Evolutionary conservation across 257 asterid genomes (phyloP), one percentile per base, ranked within the genome.

Genomic region (Petunia axillaris): DNA sequence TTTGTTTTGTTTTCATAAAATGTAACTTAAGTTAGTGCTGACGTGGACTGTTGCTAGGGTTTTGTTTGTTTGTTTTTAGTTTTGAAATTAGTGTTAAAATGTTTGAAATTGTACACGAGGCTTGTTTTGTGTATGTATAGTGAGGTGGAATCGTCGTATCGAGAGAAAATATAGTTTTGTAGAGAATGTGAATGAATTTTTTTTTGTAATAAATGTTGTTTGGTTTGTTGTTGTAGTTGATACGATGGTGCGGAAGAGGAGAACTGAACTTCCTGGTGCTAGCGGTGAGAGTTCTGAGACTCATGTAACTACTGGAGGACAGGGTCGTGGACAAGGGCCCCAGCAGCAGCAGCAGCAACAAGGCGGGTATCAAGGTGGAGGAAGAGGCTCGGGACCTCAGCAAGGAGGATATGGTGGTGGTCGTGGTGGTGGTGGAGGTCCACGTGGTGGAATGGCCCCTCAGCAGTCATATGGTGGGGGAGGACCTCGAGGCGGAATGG

Each of bases 211-310:
- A 25, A 62, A 78, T 81, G 75, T 50, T 82, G 43, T 50, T 68
- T 60, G 59, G 8, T 39, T 36, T 84, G 39, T 44, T 83, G 38
- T 84, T 80, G 16, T 75, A 88, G 97, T 74, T 87, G 81, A 81
- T 64, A 80, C 63, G 77, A 95, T 95, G 98, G 92, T 81, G 84
- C 86, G 98, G 84, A 95, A 93, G 91, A 92, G 87, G 85, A 82
- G 97, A 81, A 89, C 93, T 70, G 97, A 89, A 52, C 83, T 65
- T 83, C 88, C 93, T 81, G 88, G 94, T 37, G 78, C 86, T 76
- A 25, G 25, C 0, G 88, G 95, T 40, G 94, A 95, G 83, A 77
- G 95, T 86, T 85, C 92, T 11, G 94, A 88, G 82, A 25, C 94
- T 48, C 88, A 85, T 70, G 90, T 91, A 80, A 54, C 88, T 77